phyloP scores from a whole-genome alignment of 2,329 filamentous ascomycete genomes.

The Trichoderma sp. region DNA sequence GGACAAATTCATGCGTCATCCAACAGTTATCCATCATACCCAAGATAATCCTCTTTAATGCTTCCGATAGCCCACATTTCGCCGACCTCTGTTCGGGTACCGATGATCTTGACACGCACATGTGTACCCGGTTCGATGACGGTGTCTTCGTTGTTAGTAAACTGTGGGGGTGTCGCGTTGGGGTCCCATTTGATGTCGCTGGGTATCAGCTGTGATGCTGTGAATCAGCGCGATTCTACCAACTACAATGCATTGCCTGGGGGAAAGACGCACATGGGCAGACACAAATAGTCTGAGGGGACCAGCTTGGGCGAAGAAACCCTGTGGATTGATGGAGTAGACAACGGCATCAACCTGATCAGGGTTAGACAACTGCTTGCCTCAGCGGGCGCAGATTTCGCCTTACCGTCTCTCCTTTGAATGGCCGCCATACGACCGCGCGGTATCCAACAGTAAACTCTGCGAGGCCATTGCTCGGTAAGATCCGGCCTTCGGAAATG shows the following conservation, averaged over 20 bases:
- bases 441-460: constrained; percentile 95
- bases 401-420: constrained; percentile 94
- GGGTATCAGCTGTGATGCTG: constrained; percentile 72
- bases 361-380: constrained; percentile 36
- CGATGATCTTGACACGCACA: constrained; percentile 90
- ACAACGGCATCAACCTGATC: constrained; percentile 89
- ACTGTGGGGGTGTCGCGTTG: constrained; percentile 94
- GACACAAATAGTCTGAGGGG: constrained; percentile 79
- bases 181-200: constrained; percentile 91
- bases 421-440: constrained; percentile 95
- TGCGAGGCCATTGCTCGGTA: constrained; percentile 87
- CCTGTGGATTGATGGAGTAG: constrained; percentile 84
- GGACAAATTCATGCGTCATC: constrained; percentile 31
- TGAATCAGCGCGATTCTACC: not conserved
- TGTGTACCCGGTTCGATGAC: constrained; percentile 93
- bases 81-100: constrained; percentile 88
- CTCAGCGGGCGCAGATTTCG: constrained; percentile 26
- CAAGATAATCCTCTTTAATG: constrained; percentile 82
- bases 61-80: constrained; percentile 97
- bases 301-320: constrained; percentile 85
- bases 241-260: not conserved
- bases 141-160: constrained; percentile 91
- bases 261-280: constrained; percentile 66
- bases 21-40: constrained; percentile 46
- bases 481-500: constrained; percentile 88